Base-by-base conservation (phyloP, 2,329 filamentous ascomycete genomes). In the Emmonsiellopsis sp. region DNA sequence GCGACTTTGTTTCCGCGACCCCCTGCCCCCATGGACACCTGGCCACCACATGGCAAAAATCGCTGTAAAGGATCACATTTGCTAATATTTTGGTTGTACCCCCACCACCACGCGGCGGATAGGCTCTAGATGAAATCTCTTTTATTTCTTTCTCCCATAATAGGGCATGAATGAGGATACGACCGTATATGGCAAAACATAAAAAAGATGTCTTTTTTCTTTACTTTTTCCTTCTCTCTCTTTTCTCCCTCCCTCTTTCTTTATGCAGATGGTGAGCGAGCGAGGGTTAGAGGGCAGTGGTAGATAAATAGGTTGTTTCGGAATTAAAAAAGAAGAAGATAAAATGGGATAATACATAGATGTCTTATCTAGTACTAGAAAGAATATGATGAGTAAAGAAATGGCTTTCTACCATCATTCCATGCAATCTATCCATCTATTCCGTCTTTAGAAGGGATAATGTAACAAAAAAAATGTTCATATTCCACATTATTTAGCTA, bases 91-190 rank as follows among this genome's bases (percentile, higher is more conserved):
- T 39, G 13, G n/a, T 49, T 49, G 11, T 46, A 7, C 27, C 10
- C 34, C 27, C 33, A n/a, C 32, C 45, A 36, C 45, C 11, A 39
- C 21, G 11, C 13, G 34, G 21, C 36, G 46, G 46, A 49, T 49
- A 49, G 46, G 46, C 46, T 49, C 6, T 49, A 49, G 46, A 27
- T 27, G 21, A 27, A 27, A 27, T 27, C 21, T 27, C 21, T 27
- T 27, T 27, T 27, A 27, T 27, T 27, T 27, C 21, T 27, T 27
- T 34, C 33, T 32, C 27, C 21, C 32, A 48, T 7, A 27, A 46
- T 46, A 48, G 11, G 14, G 5, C 46, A 37, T 67, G 56, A 49
- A 61, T 60, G 61, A 61, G 53, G 21, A 27, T 27, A 49, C 46
- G 36, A 49, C 36, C 60, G 37, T 39, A 46, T 51, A 31, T 51